These are phyloP conservation scores for Chytriomyces hyalinus DNA, from an alignment of 192 early-diverging fungal genomes.

Conservation along the genomic window DNA sequence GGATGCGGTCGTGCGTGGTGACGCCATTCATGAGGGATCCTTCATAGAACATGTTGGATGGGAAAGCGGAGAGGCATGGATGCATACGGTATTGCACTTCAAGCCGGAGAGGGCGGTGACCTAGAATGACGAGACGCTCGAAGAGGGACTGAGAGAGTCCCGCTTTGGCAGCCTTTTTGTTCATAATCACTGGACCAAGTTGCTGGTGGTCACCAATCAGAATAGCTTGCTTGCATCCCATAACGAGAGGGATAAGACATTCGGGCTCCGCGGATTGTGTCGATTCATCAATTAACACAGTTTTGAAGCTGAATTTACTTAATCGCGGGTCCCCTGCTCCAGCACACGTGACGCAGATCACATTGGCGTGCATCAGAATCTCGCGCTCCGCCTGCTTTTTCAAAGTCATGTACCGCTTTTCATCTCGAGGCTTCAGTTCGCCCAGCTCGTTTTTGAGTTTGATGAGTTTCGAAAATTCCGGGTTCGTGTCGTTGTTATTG, in stretches of 20 bases:
- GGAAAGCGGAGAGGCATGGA: constrained; percentile 97
- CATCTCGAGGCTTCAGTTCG: constrained; percentile 88
- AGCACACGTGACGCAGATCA: constrained; percentile 96
- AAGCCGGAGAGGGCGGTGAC: constrained; percentile 90
- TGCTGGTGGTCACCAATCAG: constrained; percentile 99
- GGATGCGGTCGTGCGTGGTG: constrained; percentile 85
- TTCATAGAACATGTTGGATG: constrained; percentile 99
- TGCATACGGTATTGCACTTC: constrained; percentile 99
- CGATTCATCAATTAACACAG: constrained; percentile 96
- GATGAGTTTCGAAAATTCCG: constrained; percentile 91
- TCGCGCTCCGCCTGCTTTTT: constrained; percentile 89
- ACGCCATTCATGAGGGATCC: constrained; percentile 98
- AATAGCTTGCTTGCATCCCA: constrained; percentile 94
- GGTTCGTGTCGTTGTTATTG: constrained; percentile 89
- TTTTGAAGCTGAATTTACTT: constrained; percentile 84
- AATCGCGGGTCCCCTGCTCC: constrained; percentile 97
- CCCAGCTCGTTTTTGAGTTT: constrained; percentile 86
- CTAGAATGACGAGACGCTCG: constrained; percentile 91
- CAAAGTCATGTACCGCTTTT: constrained; percentile 81
- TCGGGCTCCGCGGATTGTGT: constrained; percentile 97
- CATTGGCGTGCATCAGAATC: constrained; percentile 91
- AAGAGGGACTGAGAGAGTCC: constrained; percentile 96
- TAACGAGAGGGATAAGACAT: constrained; percentile 96
- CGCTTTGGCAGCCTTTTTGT: constrained; percentile 93
- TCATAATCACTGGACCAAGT: constrained; percentile 96